A percentile compares a stretch with the other conserved stretches of the same genome.
phyloP scores from a whole-genome alignment of 371 early-diverging fungal genomes.

The Mucor saturninus region DNA sequence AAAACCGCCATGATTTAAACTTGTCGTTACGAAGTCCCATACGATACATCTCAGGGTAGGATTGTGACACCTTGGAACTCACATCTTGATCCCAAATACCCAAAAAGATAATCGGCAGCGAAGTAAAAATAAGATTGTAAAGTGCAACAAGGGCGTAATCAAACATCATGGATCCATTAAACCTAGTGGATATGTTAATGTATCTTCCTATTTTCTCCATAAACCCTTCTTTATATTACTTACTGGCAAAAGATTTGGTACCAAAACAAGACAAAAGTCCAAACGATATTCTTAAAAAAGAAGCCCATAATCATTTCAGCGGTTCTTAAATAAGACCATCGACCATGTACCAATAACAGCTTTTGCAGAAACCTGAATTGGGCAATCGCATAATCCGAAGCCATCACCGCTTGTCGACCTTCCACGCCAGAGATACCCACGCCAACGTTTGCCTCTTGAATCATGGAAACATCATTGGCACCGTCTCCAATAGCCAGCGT shows the following conservation, averaged over 20 bases:
- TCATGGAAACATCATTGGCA: slow-evolving; percentile 95
- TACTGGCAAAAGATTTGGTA: slow-evolving; percentile 80
- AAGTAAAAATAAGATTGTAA: slow-evolving; percentile 79
- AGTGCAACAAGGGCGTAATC: slow-evolving; percentile 82
- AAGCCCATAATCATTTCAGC: slow-evolving; percentile 79
- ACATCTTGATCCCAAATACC: slow-evolving; percentile 95
- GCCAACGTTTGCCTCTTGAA: slow-evolving; percentile 90
- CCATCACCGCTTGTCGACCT: slow-evolving; percentile 90
- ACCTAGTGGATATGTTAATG: slow-evolving; percentile 21
- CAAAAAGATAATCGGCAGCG: slow-evolving; percentile 69
- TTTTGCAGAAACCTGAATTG: slow-evolving; percentile 80
- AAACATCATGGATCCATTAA: slow-evolving; percentile 61
- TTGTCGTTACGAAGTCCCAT: slow-evolving; percentile 84
- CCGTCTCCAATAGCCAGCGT: slow-evolving; percentile 90
- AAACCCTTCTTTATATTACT: slow-evolving; percentile 2
- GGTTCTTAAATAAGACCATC: slow-evolving; percentile 84
- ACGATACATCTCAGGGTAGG: slow-evolving; percentile 87
- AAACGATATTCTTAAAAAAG: slow-evolving; percentile 84
- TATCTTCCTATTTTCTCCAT: background rate
- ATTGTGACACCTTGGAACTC: slow-evolving; percentile 67
- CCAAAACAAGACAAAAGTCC: slow-evolving; percentile 81
- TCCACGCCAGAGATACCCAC: slow-evolving; percentile 95
- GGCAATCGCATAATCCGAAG: slow-evolving; percentile 88
- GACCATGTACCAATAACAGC: slow-evolving; percentile 81
- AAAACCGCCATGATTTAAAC: slow-evolving; percentile 84